Percentiles rank a stretch among this genome's conserved stretches.
Conservation (phyloP, 2,329 filamentous ascomycete species). For the Fusarium liriodendri region DNA sequence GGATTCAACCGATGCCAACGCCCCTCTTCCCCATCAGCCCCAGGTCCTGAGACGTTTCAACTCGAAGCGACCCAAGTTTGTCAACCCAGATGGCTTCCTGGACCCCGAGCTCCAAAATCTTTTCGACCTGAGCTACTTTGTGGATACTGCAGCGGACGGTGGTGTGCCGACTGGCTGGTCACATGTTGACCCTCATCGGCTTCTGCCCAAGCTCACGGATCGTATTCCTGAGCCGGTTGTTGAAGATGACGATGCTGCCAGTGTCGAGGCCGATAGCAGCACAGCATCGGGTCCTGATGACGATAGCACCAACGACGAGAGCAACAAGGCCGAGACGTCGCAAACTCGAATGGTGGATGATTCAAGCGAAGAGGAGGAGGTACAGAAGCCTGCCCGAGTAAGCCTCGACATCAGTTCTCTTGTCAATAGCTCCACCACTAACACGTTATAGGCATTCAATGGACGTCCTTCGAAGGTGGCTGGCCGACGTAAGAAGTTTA, state of each 20-base stretch:
- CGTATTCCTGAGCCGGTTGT: conserved; percentile 56
- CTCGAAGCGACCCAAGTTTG: conserved; percentile 63
- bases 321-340: conserved; percentile 44
- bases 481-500: conserved; percentile 61
- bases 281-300: conserved; percentile 62
- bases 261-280: conserved; percentile 60
- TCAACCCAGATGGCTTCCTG: conserved; percentile 66
- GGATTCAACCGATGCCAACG: conserved; percentile 59
- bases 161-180: conserved; percentile 78
- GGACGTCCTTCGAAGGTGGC: conserved; percentile 42
- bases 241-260: conserved; percentile 61
- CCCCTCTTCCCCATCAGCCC: conserved; percentile 32
- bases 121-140: conserved; percentile 80
- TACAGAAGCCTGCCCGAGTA: conserved; percentile 42
- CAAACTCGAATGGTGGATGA: conserved; percentile 70
- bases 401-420: conserved; percentile 1
- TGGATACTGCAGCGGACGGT: conserved; percentile 59
- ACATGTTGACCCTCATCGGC: conserved; percentile 67
- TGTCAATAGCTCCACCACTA: background rate
- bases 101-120: conserved; percentile 73
- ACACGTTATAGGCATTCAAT: conserved; percentile 25
- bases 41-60: conserved; percentile 60
- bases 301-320: conserved; percentile 65
- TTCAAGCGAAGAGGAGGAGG: conserved; percentile 68
- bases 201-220: conserved; percentile 65